Evolutionary conservation across 2,329 filamentous ascomycete species (phyloP), one percentile per base, ranked within the genome.

Genomic region (Apiospora phragmitis): DNA sequence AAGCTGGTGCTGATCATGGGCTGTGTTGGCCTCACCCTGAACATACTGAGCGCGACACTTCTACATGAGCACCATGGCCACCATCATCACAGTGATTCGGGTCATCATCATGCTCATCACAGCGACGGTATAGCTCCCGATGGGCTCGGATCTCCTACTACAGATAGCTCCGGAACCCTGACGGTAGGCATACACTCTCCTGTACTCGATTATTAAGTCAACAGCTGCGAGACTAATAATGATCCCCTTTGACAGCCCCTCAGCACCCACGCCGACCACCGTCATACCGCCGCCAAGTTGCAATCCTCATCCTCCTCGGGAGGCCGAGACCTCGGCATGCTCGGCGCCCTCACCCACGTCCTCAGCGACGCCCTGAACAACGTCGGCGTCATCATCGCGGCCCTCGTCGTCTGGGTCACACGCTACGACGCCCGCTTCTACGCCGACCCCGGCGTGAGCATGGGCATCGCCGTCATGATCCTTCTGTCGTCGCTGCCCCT

Each of bases 331-430:
- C 83, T 94, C n/a, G 91, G 90, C 14, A 91, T 93, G 84, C 82
- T 92, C 72, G 92, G 90, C 1, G 91, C 93, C 1, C 77, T 94
- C 14, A 80, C 93, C 18, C 93, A 95, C 75, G 87, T 94, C 35
- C 76, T 93, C 3, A 90, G 92, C 42, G 93, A 95, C 76, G 91
- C 91, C 6, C 84, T 92, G 73, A 94, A 94, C 81, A 95, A 95
- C 75, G 79, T 94, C 14, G 92, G 92, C 12, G 92, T 95, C 71
- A 93, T 94, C 67, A 83, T 91, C 45, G 88, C 92, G 0, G 91
- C 91, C 0, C 76, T 91, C 2, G 84, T 93, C 42, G 92, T 94
- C 78, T 94, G 91, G 92, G 83, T 90, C 70, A 83, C 87, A 0
- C 77, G 85, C 41, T 89, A 87, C 41, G 83, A 87, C 0, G 83